Conservation (phyloP, 148 eudicot genomes). For the Hydrangea macrophylla region DNA sequence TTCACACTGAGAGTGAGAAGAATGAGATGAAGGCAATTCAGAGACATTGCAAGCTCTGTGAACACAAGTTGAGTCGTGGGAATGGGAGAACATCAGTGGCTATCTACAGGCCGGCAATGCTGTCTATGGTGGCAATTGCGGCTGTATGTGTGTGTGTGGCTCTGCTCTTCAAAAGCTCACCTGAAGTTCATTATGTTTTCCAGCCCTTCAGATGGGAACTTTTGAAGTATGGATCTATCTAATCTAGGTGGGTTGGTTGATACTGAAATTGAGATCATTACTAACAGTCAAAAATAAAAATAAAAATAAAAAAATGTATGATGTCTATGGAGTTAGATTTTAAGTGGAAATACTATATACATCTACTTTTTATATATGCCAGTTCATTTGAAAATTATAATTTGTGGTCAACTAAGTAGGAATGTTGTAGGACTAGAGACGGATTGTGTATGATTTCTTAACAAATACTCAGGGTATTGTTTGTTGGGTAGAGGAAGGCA, state of each 20-base stretch:
- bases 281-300: background rate
- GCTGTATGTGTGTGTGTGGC: slow-evolving; percentile 92
- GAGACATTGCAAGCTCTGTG: slow-evolving; percentile 52
- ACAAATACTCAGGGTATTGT: too few species aligned
- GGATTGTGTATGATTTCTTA: too few species aligned
- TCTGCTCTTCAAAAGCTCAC: slow-evolving; percentile 78
- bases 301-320: background rate
- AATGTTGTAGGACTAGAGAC: too few species aligned
- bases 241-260: slow-evolving; percentile 25
- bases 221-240: slow-evolving; percentile 61
- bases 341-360: slow-evolving; percentile 1
- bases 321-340: slow-evolving; percentile 11
- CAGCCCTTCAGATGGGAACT: slow-evolving; percentile 84
- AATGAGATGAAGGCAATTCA: slow-evolving; percentile 11
- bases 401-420: background rate
- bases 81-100: slow-evolving; percentile 35
- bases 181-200: slow-evolving; percentile 55
- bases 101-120: slow-evolving; percentile 66
- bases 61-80: slow-evolving; percentile 37
- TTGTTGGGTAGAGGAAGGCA: too few species aligned
- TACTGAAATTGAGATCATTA: background rate
- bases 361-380: background rate
- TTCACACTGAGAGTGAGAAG: slow-evolving; percentile 51
- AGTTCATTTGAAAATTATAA: slow-evolving; percentile 4
- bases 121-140: slow-evolving; percentile 80